Base-by-base conservation (phyloP, 176 grass and related monocot species). In the Hordeum vulgare region DNA sequence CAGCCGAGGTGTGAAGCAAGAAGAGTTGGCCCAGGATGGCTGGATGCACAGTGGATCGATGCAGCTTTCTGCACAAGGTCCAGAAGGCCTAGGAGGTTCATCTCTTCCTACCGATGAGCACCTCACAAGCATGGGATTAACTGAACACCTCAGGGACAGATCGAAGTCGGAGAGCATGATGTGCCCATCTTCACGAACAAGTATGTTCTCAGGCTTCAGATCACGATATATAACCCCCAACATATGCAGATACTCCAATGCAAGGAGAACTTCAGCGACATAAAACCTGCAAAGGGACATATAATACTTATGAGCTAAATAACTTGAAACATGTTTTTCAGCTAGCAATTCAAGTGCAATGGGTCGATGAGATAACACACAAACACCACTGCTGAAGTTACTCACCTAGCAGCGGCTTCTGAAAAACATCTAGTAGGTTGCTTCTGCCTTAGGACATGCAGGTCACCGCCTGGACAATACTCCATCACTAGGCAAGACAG, bases 101-200 rank as follows among this genome's bases (percentile, higher is more conserved):
- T 92, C 90, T 85, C 89, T 86, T 17, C 83, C 93, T n/a, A 92
- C 82, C 1, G 91, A 92, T 63, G 84, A 96, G 24, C 91, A 85
- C 84, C 91, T 92, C 69, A 99, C 81, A 73, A 99, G 96, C 74
- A 89, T 89, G 14, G 96, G 96, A 65, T 75, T 94, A 26, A 94
- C 96, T 7, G 96, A 99, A 80, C 96, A 99, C 81, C 96, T 92
- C 17, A 99, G 85, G 80, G 96, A 99, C 25, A 99, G 86, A 87
- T 99, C 96, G 71, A 99, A 99, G 23, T 99, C 96, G 23, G 96
- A 96, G 13, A 99, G 93, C 96, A 99, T 99, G 67, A 99, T 96
- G 61, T 99, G 96, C 14, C 96, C 96, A 59, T 99, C 96, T 92
- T 99, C 93, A 49, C 96, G 96, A 49, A 99, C 96, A 80, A 99